Base-by-base conservation (phyloP, 345 rosid genomes). In the Chamaenerion angustifolium region DNA sequence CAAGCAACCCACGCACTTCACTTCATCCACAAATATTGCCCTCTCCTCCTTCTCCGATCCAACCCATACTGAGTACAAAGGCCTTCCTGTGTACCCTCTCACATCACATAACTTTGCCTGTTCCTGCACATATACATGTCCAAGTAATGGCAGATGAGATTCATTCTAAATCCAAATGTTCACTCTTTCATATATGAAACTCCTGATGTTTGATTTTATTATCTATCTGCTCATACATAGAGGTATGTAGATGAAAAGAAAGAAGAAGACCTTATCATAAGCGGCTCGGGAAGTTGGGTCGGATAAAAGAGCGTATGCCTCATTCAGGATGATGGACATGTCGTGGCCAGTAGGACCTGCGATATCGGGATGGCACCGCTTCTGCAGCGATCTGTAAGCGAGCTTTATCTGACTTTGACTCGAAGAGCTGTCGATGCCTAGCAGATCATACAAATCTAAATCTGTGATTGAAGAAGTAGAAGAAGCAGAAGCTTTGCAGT, bases 11-110 rank as follows among this genome's bases (percentile, higher is more conserved):
- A 85, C 74, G 4, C 98, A 85, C 71, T 90, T 89, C 41, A 83
- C 75, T 71, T 90, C 95, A 10, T 90, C 95, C 0, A 90, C 98
- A 58, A 83, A 90, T 14, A 78, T 85, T 3, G 95, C 98, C 62
- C 94, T 64, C 45, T 71, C 56, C 59, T 90, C 98, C 0, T 61
- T 73, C 55, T 83, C 92, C 0, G 95, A 37, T 13, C 95, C 98
- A 6, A 67, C 67, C 95, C 98, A 90, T 16, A 46, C 76, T 0
- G 95, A 85, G 65, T 83, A 83, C 7, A 76, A 42, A 2, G 98
- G 88, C 52, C 81, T 79, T 45, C 94, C 94, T 0, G 84, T 77
- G 59, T 77, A 89, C 2, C 94, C 94, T 48, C 75, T 70, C 4
- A 85, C 76, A 42, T 83, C 90, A 3, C 75, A 75, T 7, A 74